Conservation (phyloP, 2,329 filamentous ascomycete species). For the Emergomyces orientalis region DNA sequence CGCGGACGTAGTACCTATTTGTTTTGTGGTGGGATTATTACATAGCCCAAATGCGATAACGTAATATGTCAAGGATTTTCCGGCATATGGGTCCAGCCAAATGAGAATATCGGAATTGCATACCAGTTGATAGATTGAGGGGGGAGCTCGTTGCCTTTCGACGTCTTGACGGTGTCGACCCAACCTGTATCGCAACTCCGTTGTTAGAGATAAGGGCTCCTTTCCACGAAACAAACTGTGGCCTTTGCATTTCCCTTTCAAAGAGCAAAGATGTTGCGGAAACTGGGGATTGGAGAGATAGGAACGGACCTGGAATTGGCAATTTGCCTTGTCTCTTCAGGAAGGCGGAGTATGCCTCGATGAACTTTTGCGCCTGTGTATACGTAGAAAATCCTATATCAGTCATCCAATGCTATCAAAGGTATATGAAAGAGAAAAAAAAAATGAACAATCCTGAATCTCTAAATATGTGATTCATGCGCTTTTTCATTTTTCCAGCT, state of each 20-base stretch:
- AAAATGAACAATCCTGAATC: neutral
- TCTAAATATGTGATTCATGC: constrained; percentile 2
- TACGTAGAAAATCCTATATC: constrained; percentile 9
- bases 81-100: neutral
- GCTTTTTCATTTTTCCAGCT: neutral
- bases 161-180: constrained; percentile 99
- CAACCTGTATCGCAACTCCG: constrained; percentile 54
- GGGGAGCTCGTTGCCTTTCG: constrained; percentile 90
- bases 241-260: neutral
- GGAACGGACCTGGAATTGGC: constrained; percentile 55
- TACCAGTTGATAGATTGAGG: constrained; percentile 98
- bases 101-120: constrained; percentile 29
- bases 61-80: neutral
- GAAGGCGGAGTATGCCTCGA: constrained; percentile 58
- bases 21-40: neutral
- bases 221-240: neutral
- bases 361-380: constrained; percentile 57
- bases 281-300: constrained; percentile 15
- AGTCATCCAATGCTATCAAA: constrained; percentile 6
- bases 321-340: constrained; percentile 64
- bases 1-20: constrained; percentile 63
- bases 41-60: neutral
- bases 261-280: constrained; percentile 15
- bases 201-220: constrained; percentile 1
- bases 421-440: too few species aligned